Conservation (phyloP, 495 filamentous ascomycete species). For the Recurvomyces mirabilis region DNA sequence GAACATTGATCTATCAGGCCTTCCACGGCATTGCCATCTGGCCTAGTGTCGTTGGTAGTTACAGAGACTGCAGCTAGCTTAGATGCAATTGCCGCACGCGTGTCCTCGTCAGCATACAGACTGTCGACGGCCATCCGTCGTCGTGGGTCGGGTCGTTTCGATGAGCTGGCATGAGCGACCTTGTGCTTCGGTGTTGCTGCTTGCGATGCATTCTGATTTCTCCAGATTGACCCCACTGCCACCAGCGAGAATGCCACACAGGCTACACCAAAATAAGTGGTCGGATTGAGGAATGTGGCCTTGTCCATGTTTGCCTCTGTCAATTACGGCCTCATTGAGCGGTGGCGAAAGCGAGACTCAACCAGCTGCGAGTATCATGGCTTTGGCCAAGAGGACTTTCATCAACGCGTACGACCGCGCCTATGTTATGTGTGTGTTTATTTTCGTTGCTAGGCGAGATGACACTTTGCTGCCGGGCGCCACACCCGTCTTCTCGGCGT, state of each 20-base stretch:
- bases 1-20: neutral
- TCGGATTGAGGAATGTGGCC: slow-evolving; percentile 6
- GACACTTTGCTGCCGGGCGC: too few species aligned
- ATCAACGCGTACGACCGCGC: too few species aligned
- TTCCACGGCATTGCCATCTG: neutral
- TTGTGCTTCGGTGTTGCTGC: neutral
- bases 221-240: slow-evolving; percentile 10
- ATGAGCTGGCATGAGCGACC: neutral
- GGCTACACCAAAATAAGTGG: slow-evolving; percentile 12
- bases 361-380: too few species aligned
- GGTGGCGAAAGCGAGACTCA: too few species aligned
- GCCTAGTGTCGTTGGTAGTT: too few species aligned
- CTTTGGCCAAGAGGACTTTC: too few species aligned
- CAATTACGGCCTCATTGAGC: too few species aligned
- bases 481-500: too few species aligned
- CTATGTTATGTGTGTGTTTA: too few species aligned
- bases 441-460: too few species aligned
- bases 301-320: too few species aligned
- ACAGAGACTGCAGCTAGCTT: neutral
- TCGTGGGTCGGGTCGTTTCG: neutral
- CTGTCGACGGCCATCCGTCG: slow-evolving; percentile 11
- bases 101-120: slow-evolving; percentile 4
- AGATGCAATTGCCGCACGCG: neutral
- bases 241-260: slow-evolving; percentile 16
- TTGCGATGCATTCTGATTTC: slow-evolving; percentile 6